Evolutionary conservation across 345 rosid genomes (phyloP), one percentile per base, ranked within the genome.

Genomic region (Schrenkiella parvula): DNA sequence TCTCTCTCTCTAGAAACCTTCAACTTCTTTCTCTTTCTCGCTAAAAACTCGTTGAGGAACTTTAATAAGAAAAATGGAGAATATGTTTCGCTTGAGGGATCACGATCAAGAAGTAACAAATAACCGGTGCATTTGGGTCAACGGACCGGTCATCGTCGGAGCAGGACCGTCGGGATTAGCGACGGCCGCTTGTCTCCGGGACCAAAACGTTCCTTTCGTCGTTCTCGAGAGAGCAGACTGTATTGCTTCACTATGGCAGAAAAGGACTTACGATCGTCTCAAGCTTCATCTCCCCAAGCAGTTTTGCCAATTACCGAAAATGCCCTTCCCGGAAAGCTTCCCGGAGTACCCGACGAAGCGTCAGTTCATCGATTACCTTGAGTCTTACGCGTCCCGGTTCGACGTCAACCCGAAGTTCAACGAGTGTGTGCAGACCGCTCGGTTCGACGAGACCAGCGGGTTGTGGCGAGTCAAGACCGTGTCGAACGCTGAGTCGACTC

Each of bases 111-210:
- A 84, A 41, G 68, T 63, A 84, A 56, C 64, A 6, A 52, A 73
- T 31, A 81, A 74, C 34, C 81, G 89, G 56, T 82, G 88, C 75
- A 84, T 83, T 55, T 81, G 80, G 90, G 96, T 91, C 17, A 87
- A 78, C 12, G 96, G 97, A 22, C 96, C 93, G 1, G 79, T 91
- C 61, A 91, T 89, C 21, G 87, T 91, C 11, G 97, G 97, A 7
- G 96, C 92, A 4, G 97, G 97, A 25, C 97, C 97, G 0, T 84
- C 97, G 0, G 97, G 96, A 17, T 79, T 91, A 17, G 96, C 96
- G 14, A 21, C 92, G 0, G 97, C 93, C 0, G 93, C 97, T 64
- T 85, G 95, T 77, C 91, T 91, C 4, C 73, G 80, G 21, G 93
- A 87, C 13, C 87, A 89, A 55, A 82, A 81, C 5, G 93, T 89